Conservation (phyloP, 2,329 filamentous ascomycete species). For the Penicillium concentricum region DNA sequence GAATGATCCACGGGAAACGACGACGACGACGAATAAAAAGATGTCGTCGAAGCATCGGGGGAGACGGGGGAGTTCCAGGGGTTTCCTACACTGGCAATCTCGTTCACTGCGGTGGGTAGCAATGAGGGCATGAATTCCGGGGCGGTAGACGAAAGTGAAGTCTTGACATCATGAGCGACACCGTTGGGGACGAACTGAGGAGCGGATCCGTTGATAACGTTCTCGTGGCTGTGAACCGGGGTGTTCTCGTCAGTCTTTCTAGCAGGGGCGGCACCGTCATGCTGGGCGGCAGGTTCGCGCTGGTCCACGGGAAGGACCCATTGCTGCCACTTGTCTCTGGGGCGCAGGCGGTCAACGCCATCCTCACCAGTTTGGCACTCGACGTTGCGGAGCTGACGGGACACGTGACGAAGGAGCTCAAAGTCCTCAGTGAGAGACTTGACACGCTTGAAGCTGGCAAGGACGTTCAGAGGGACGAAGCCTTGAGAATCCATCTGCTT, state of each 20-base stretch:
- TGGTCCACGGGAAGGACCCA: constrained; percentile 73
- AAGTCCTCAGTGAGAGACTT: constrained; percentile 69
- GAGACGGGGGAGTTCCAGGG: constrained; percentile 45
- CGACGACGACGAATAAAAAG: constrained; percentile 45
- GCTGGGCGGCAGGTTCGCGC: constrained; percentile 71
- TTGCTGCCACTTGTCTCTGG: constrained; percentile 71
- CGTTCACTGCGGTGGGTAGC: constrained; percentile 29
- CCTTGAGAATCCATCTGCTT: constrained; percentile 94
- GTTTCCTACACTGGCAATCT: constrained; percentile 39
- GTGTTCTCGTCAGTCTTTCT: constrained; percentile 42
- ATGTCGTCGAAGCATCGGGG: constrained; percentile 46
- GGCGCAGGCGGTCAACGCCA: constrained; percentile 73
- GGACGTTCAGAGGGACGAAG: constrained; percentile 76
- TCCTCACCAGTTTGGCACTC: constrained; percentile 76
- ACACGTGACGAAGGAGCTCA: constrained; percentile 71
- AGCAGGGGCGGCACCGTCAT: constrained; percentile 60
- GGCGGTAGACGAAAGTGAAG: constrained; percentile 61
- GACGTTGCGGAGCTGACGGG: constrained; percentile 67
- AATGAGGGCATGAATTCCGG: constrained; percentile 59
- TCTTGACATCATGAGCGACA: constrained; percentile 41
- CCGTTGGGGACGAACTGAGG: constrained; percentile 42
- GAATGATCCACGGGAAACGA: constrained; percentile 50
- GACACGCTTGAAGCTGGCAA: constrained; percentile 84
- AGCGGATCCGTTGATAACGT: constrained; percentile 32
- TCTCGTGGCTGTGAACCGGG: constrained; percentile 32